These are phyloP conservation scores for Evansstolkia leycettana DNA, from an alignment of 495 filamentous ascomycete species.

Conservation along the genomic window DNA sequence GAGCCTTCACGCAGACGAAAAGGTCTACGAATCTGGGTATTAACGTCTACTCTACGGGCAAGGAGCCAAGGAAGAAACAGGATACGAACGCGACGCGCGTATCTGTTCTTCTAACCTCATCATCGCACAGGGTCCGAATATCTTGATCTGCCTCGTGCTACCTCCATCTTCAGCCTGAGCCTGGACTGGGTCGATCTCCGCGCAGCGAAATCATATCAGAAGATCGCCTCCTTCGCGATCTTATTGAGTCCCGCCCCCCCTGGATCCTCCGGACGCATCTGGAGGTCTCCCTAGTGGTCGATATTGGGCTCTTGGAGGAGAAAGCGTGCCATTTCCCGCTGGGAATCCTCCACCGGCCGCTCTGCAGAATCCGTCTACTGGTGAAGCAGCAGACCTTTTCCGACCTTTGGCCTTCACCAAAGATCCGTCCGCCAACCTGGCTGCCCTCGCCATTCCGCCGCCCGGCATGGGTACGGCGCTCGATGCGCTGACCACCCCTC, in stretches of 20 bases:
- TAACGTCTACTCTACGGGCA: no score
- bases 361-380: constrained; percentile 17
- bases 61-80: no score
- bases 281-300: constrained; percentile 29
- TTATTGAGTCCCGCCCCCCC: constrained; percentile 27
- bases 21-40: no score
- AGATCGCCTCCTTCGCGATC: constrained; percentile 22
- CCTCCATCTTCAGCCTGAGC: constrained; percentile 1
- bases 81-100: no score
- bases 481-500: constrained; percentile 26
- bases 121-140: no score
- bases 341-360: constrained; percentile 10
- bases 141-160: background rate
- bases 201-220: background rate
- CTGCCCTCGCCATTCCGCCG: constrained; percentile 31
- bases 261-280: constrained; percentile 35
- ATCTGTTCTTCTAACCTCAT: no score
- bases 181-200: constrained; percentile 4
- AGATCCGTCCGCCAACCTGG: constrained; percentile 26
- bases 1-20: no score
- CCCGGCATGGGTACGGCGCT: constrained; percentile 33
- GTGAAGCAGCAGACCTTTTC: constrained; percentile 26
- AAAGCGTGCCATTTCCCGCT: constrained; percentile 13
- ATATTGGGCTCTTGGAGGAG: constrained; percentile 25
- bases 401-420: constrained; percentile 13